Evolutionary conservation across 352 stramenopile species (phyloP), one percentile per base, ranked within the genome.

Genomic region (Thraustochytrium sp.): DNA sequence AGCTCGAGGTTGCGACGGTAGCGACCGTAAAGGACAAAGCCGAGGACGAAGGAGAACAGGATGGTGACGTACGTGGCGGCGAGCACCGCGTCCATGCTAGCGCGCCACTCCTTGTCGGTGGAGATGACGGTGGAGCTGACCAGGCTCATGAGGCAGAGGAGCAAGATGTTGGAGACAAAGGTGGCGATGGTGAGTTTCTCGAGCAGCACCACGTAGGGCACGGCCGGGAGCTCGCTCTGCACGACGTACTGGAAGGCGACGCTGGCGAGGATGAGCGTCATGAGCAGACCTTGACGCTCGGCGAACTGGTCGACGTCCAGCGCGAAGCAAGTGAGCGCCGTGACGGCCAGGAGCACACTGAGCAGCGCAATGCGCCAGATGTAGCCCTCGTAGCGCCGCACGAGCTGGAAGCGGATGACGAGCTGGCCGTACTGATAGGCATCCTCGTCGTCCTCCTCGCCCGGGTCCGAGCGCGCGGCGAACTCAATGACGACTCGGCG

Each of bases 171-270:
- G 23, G 44, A 51, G 36, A 36, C 29, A 49, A 84, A 84, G 31
- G 42, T 49, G 16, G 48, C 23, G 9, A 84, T 44, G 11, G 72
- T 84, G 2, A 61, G 34, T 23, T 78, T 84, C 23, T 84, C 75
- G 13, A 84, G 34, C 21, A 84, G 54, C 48, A 49, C 56, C 21
- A 84, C 23, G 40, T 84, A 84, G 13, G 75, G 75, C n/a, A 84
- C 75, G 8, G 59, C 34, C 21, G 75, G 75, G 9, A 84, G 54
- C 38, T 76, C 29, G 23, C 55, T 13, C 3, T 31, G 23, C 44
- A 86, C 73, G 29, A 86, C 53, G 29, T 82, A 86, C 29, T 76
- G 54, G 62, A 86, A 86, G 3, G 82, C 82, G n/a, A 83, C 54
- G 56, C 34, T 59, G 16, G 82, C 53, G 3, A 86, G 72, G 8